phyloP scores from a whole-genome alignment of 1,284 basidiomycete species.

The Ustilago loliicola region DNA sequence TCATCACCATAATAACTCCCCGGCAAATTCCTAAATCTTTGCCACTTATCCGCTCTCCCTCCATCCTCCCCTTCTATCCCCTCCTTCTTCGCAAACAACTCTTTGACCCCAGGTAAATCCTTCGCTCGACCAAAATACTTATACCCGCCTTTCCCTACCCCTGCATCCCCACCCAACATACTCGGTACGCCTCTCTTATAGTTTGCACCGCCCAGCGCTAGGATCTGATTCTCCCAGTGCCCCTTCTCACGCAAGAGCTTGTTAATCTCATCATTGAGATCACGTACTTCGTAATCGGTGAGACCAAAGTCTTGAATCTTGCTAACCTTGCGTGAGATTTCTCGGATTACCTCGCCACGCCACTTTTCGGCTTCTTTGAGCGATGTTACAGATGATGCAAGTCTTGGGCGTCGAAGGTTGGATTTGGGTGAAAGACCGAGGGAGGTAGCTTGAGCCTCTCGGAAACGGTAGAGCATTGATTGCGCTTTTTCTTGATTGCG shows the following conservation, averaged over 20 bases:
- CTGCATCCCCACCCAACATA: constrained; percentile 90
- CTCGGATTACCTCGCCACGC: constrained; percentile 92
- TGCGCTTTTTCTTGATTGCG: constrained; percentile 69
- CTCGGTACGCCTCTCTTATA: constrained; percentile 86
- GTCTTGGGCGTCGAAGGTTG: constrained; percentile 84
- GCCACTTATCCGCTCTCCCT: constrained; percentile 80
- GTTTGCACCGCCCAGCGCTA: constrained; percentile 94
- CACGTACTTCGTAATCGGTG: constrained; percentile 95
- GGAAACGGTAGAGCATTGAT: constrained; percentile 98
- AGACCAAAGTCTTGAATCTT: constrained; percentile 96
- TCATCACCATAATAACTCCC: constrained; percentile 91
- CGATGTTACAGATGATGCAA: constrained; percentile 90
- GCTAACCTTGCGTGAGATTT: constrained; percentile 94
- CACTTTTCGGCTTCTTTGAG: constrained; percentile 93
- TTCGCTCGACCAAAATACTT: constrained; percentile 99
- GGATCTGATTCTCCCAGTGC: constrained; percentile 98
- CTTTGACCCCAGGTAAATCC: constrained; percentile 93
- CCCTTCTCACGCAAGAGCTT: constrained; percentile 92
- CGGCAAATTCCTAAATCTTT: constrained; percentile 88
- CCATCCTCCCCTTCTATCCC: constrained; percentile 85
- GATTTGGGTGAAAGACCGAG: constrained; percentile 83
- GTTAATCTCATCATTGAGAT: constrained; percentile 98
- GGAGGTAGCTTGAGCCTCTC: constrained; percentile 94
- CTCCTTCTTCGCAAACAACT: constrained; percentile 84
- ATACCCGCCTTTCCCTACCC: constrained; percentile 87